Evolutionary conservation across 208 protist species (phyloP).

Genomic region (Vickermania ingenoplastis): DNA sequence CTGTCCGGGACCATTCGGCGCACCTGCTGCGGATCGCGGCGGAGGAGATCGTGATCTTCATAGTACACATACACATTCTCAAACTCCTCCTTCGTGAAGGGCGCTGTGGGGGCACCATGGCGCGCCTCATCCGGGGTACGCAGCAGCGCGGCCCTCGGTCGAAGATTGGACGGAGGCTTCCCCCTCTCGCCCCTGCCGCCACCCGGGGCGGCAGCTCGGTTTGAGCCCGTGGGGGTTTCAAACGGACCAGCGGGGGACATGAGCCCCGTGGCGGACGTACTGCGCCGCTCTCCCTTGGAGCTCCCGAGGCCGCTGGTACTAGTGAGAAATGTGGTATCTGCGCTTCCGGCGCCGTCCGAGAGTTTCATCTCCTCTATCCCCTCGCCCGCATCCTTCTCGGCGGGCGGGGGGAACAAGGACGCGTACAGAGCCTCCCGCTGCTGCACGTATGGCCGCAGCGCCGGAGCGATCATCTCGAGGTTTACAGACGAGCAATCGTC

Average conservation of each 20-base stretch:
- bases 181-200: too few species aligned
- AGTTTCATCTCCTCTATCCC: too few species aligned
- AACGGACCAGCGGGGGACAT: too few species aligned
- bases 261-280: too few species aligned
- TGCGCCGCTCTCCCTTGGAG: too few species aligned
- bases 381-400: neutral
- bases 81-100: constrained; percentile 18
- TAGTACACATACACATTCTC: constrained; percentile 66
- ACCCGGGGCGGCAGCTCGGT: neutral
- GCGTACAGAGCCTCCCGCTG: neutral
- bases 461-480: neutral
- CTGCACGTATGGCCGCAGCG: neutral
- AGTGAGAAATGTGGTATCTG: neutral
- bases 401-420: constrained; percentile 1
- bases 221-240: neutral
- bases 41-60: constrained; percentile 26
- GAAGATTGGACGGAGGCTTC: too few species aligned
- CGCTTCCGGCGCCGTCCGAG: too few species aligned
- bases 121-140: neutral
- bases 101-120: neutral
- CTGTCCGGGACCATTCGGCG: constrained; percentile 54
- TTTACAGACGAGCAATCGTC: too few species aligned
- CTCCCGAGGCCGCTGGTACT: neutral
- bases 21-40: constrained; percentile 44
- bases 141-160: too few species aligned